Evolutionary conservation across 495 filamentous ascomycete genomes (phyloP).

Genomic region (Xylaria acuta): DNA sequence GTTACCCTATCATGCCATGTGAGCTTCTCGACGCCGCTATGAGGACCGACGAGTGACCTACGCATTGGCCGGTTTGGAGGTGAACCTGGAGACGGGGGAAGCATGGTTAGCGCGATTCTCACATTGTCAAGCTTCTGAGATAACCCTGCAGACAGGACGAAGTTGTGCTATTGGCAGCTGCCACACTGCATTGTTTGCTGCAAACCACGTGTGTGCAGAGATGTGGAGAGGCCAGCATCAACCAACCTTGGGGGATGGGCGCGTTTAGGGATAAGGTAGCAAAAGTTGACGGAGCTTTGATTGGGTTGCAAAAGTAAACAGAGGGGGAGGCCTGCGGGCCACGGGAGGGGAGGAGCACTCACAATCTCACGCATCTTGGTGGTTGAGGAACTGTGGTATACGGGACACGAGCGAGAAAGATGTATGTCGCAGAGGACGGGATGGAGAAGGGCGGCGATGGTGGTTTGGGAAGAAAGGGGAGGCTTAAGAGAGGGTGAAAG

Average conservation of each 20-base stretch:
- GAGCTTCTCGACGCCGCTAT: slow-evolving; percentile 36
- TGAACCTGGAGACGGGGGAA: slow-evolving; percentile 74
- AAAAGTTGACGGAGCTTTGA: slow-evolving; percentile 57
- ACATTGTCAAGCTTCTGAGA: not conserved
- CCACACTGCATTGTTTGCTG: not conserved
- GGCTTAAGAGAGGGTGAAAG: slow-evolving; percentile 39
- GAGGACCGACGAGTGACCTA: slow-evolving; percentile 60
- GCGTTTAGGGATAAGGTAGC: slow-evolving; percentile 66
- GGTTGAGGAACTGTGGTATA: slow-evolving; percentile 38
- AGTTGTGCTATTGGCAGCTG: slow-evolving; percentile 2
- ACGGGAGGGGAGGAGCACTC: slow-evolving; percentile 50
- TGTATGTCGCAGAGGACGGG: slow-evolving; percentile 24
- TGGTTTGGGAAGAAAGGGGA: slow-evolving; percentile 36
- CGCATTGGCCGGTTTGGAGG: slow-evolving; percentile 99
- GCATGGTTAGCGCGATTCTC: slow-evolving; percentile 42
- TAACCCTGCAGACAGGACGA: not conserved
- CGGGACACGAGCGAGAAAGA: slow-evolving; percentile 38
- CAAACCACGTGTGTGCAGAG: slow-evolving; percentile 7
- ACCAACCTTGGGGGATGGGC: slow-evolving; percentile 55
- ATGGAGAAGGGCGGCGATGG: slow-evolving; percentile 31
- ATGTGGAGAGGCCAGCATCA: slow-evolving; percentile 51
- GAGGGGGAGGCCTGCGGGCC: slow-evolving; percentile 33
- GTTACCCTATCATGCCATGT: slow-evolving; percentile 76
- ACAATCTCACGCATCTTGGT: slow-evolving; percentile 93
- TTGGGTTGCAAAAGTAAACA: slow-evolving; percentile 70